Base-by-base conservation (phyloP, 331 rosid genomes). In the Dryas integrifolia region DNA sequence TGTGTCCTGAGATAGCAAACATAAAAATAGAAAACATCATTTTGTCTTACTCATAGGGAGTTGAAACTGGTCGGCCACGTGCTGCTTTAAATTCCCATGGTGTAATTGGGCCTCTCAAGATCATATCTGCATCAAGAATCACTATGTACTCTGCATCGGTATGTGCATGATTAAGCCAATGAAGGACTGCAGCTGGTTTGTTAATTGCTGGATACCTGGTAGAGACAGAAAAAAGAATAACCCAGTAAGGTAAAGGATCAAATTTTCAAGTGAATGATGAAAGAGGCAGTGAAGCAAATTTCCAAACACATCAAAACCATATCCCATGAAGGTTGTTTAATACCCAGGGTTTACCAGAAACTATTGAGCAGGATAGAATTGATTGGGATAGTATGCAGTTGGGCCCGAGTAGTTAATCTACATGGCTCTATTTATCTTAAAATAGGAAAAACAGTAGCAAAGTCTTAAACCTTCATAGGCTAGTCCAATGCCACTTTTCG, bases 81-180 rank as follows among this genome's bases (percentile, higher is more conserved):
- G 86, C 86, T 65, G 97, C 98, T 76, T 91, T 91, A 85, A 95
- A 95, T 77, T 95, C 98, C 98, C 98, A 95, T 3, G 96, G 96
- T 26, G 97, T 95, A 63, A 95, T 89, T 58, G 98, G 86, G 69
- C 98, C 96, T 85, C 97, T 89, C 85, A 95, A 10, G 79, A 95
- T 88, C 98, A 95, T 95, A 80, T 95, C 98, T 58, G 97, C 96
- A 82, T 95, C 98, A 80, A 95, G 98, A 79, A 95, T 95, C 55
- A 95, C 98, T 75, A 95, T 87, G 80, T 78, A 95, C 82, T 95
- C 98, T 46, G 97, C 99, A 80, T 95, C 97, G 2, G 76, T 81
- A 67, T 77, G 74, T 60, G 69, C 96, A 78, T 95, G 99, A 76
- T 95, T 92, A 61, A 95, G 96, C 97, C 99, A 95, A 80, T 95